Base-by-base conservation (phyloP, 331 rosid species). In the Quercus tomentella region DNA sequence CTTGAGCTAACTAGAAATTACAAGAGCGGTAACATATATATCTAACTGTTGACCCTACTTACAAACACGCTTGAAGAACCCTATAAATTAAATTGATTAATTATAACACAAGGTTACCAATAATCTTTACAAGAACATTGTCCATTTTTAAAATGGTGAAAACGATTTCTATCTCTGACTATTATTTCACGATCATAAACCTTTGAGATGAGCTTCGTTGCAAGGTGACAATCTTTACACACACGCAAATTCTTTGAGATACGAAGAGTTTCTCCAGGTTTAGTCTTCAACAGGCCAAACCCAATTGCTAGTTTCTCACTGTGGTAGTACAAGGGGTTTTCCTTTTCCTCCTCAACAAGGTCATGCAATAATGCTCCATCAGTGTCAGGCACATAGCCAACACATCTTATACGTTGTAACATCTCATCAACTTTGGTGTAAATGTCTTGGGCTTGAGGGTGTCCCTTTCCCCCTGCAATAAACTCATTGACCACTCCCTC, bases 301-400 rank as follows among this genome's bases (percentile, higher is more conserved):
- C 89, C 95, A 71, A 87, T 69, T 45, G 97, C 95, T 54, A 92
- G 86, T 80, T 92, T 90, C 79, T 92, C 93, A 57, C 95, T 92
- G 52, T 90, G 94, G 76, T 87, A 81, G 67, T 75, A 83, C 56
- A 88, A 21, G 31, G 90, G 87, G 45, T 74, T 85, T 81, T 91
- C 92, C 75, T 45, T 82, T 51, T 88, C 92, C 43, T 82, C 92
- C 70, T 88, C 94, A 41, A 41, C 45, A 8, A 41, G 45, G 45
- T 0, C 12, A 70, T 86, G 88, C 66, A 87, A 87, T 52, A 77
- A 51, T 30, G 49, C 77, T 41, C 54, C 89, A 45, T 84, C 84
- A 5, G 72, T 80, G 72, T 75, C 75, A 3, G 97, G 89, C 65
- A 81, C 86, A 77, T 87, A 89, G 23, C 93, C 94, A 2, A 25